Conservation (phyloP, 352 stramenopile species). For the Pythium aquatile region DNA sequence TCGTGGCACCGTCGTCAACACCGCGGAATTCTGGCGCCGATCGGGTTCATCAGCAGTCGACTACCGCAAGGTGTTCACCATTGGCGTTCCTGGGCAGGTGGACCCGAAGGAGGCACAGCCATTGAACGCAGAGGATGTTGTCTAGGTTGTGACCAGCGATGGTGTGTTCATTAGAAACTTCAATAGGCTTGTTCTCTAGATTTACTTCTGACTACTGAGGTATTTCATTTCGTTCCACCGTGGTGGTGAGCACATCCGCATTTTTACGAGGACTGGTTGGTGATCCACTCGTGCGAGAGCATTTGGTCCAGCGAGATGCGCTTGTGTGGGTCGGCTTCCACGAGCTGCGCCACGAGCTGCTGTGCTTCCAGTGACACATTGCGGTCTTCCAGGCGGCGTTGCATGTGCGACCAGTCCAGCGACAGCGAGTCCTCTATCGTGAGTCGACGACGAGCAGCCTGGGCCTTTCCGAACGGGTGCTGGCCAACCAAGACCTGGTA, state of each 20-base stretch:
- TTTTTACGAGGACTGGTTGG: conserved; percentile 12
- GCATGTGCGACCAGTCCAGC: conserved; percentile 44
- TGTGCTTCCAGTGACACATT: conserved; percentile 34
- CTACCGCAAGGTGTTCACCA: conserved; percentile 22
- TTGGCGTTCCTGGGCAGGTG: not conserved
- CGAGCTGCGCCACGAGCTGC: conserved; percentile 41
- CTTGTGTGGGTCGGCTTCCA: conserved; percentile 31
- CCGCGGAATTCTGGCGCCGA: conserved; percentile 27
- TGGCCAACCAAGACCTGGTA: conserved; percentile 60
- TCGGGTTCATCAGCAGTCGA: conserved; percentile 15
- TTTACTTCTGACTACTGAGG: not conserved
- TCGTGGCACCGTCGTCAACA: conserved; percentile 19
- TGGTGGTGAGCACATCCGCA: not conserved
- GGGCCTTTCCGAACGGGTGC: conserved; percentile 44
- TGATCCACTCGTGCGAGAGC: conserved; percentile 31
- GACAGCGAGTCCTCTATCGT: conserved; percentile 40
- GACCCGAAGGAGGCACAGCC: not conserved
- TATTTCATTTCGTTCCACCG: not conserved
- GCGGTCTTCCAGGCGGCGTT: conserved; percentile 28
- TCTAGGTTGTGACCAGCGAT: conserved; percentile 8
- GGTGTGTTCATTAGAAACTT: conserved; percentile 2
- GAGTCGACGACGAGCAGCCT: conserved; percentile 29
- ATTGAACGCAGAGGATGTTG: conserved; percentile 13
- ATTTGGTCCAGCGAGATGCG: conserved; percentile 42
- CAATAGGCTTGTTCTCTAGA: conserved; percentile 1